Base-by-base conservation (phyloP, 176 grass and related monocot species). In the Avena atlantica region DNA sequence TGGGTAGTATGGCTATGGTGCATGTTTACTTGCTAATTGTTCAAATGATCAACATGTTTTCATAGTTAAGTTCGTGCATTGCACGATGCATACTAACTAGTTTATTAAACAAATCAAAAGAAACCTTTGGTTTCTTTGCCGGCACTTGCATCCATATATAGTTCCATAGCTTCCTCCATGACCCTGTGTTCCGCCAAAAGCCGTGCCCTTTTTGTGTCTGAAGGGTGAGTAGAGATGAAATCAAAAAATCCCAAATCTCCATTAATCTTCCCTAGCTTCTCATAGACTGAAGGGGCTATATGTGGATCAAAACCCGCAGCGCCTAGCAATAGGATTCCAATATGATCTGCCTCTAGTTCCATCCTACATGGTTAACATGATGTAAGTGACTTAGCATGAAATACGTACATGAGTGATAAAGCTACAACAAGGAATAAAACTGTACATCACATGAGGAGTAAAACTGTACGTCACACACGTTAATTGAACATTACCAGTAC, bases 281-380 rank as follows among this genome's bases (percentile, higher is more conserved):
- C 91, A 36, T 92, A 90, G 6, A 95, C 89, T 8, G 27, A 48
- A 19, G 93, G 95, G 12, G 95, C 95, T 37, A 95, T 60, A n/a
- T 86, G 92, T 5, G 95, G 93, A 86, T 98, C 95, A 15, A 91
- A 98, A 63, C 95, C 95, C 89, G 95, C 89, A 63, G 93, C 37
- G 36, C 87, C 93, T 2, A 98, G 91, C 29, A 98, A 58, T 91
- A 98, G 81, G 58, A 98, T 86, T 73, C 95, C 95, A 77, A 98
- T 98, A 36, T 98, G 86, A 90, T 98, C 95, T 13, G 95, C 93
- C 83, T 98, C 95, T 78, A 95, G 93, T 81, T 98, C 95, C 89
- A 92, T 98, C 93, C 95, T 98, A 60, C 63, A 76, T 81, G 36
- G 47, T 48, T 20, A 94, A 77, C 12, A 84, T 51, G 27, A 77